phyloP scores from a whole-genome alignment of 805 yeast species.

The Candida endomychidarum region DNA sequence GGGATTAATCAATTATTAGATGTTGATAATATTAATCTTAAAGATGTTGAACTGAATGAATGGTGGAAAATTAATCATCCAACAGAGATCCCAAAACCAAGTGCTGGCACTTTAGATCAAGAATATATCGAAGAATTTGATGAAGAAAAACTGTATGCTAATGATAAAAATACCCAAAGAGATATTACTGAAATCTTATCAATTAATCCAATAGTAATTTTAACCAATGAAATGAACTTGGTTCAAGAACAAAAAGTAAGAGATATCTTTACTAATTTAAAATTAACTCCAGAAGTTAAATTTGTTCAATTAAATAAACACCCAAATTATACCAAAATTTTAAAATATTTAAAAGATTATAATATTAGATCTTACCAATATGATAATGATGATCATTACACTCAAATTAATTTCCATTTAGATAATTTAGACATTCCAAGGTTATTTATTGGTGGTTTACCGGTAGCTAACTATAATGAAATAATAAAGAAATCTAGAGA shows the following conservation, averaged over 20 bases:
- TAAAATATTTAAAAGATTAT: constrained; percentile 24
- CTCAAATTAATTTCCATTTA: constrained; percentile 3
- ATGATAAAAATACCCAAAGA: constrained; percentile 14
- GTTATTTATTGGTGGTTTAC: constrained; percentile 34
- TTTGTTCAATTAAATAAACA: constrained; percentile 31
- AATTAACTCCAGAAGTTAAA: constrained; percentile 34
- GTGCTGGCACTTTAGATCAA: background rate
- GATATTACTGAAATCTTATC: constrained; percentile 36
- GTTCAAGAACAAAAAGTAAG: constrained; percentile 19
- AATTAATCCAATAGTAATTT: constrained; percentile 28
- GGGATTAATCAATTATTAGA: constrained; percentile 8
- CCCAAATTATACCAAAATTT: constrained; percentile 27
- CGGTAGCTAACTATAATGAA: constrained; percentile 28
- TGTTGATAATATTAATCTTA: constrained; percentile 13
- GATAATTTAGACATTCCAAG: constrained; percentile 26
- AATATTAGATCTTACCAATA: constrained; percentile 3
- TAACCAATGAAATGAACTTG: constrained; percentile 22
- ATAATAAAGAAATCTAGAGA: constrained; percentile 21
- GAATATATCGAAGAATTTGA: constrained; percentile 6
- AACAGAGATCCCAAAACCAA: constrained; percentile 3
- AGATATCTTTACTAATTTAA: constrained; percentile 22
- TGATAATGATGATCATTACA: constrained; percentile 3
- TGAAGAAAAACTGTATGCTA: constrained; percentile 6
- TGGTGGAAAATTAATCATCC: constrained; percentile 14
- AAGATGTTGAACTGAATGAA: constrained; percentile 11